phyloP scores from a whole-genome alignment of 2,329 filamentous ascomycete genomes.

The Thielaviopsis cerberus region DNA sequence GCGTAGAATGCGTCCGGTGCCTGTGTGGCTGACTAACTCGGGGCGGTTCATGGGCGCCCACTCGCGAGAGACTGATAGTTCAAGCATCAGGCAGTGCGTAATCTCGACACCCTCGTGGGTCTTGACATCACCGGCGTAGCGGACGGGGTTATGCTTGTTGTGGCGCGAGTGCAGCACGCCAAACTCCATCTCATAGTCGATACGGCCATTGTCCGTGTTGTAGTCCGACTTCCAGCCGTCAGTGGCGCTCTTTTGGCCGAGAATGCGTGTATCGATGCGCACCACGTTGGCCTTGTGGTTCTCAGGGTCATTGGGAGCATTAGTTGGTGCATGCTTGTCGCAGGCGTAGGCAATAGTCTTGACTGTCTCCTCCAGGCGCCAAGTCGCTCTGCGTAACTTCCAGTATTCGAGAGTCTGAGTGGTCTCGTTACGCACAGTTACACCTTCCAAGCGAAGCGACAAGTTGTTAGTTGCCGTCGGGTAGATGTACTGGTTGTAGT shows the following conservation, averaged over 20 bases:
- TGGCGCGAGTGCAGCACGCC: slow-evolving; percentile 30
- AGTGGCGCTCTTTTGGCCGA: slow-evolving; percentile 69
- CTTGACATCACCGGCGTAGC: slow-evolving; percentile 62
- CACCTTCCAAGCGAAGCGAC: slow-evolving; percentile 66
- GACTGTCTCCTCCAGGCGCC: slow-evolving; percentile 79
- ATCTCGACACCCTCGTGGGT: slow-evolving; percentile 58
- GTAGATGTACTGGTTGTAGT: slow-evolving; percentile 67
- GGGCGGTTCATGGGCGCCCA: slow-evolving; percentile 55
- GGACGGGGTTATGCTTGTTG: slow-evolving; percentile 16
- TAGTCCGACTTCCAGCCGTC: slow-evolving; percentile 73
- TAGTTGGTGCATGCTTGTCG: slow-evolving; percentile 43
- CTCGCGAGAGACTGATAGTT: slow-evolving; percentile 88
- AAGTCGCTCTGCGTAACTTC: slow-evolving; percentile 79
- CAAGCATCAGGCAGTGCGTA: slow-evolving; percentile 69
- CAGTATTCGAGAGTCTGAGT: slow-evolving; percentile 60
- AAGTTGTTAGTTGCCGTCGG: slow-evolving; percentile 69
- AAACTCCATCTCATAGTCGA: slow-evolving; percentile 51
- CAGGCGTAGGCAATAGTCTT: slow-evolving; percentile 67
- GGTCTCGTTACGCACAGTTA: slow-evolving; percentile 50
- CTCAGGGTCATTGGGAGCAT: slow-evolving; percentile 19
- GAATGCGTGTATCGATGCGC: slow-evolving; percentile 56
- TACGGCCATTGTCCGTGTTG: slow-evolving; percentile 33
- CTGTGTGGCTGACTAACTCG: slow-evolving; percentile 60
- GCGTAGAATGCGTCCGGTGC: slow-evolving; percentile 72
- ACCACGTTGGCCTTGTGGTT: slow-evolving; percentile 41